phyloP scores from a whole-genome alignment of 164 flowering plant species.

The Annona cherimola region DNA sequence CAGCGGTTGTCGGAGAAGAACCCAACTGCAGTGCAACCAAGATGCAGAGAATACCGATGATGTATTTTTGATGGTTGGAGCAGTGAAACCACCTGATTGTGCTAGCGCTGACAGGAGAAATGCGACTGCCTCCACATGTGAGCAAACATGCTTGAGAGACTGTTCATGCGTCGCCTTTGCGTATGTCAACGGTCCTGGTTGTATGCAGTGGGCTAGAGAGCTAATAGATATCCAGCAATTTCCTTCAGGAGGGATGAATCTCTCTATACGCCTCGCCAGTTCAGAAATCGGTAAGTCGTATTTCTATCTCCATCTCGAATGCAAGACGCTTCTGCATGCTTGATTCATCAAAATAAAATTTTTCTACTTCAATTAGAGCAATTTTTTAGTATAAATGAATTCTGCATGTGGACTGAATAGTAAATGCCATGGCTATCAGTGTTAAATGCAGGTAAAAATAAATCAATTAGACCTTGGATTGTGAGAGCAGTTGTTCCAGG shows the following conservation, averaged over 20 bases:
- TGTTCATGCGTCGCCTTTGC: background rate
- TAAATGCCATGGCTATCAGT: too few relatives aligned
- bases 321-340: too few relatives aligned
- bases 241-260: background rate
- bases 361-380: too few relatives aligned
- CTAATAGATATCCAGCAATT: background rate
- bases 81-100: background rate
- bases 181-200: background rate
- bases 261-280: slow-evolving; percentile 9
- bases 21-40: background rate
- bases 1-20: background rate
- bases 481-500: too few relatives aligned
- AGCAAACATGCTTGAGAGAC: background rate
- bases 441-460: too few relatives aligned
- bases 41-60: background rate
- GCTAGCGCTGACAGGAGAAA: too few relatives aligned
- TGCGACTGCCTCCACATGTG: background rate
- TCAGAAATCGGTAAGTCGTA: too few relatives aligned
- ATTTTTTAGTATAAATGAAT: too few relatives aligned
- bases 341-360: too few relatives aligned
- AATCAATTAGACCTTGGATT: too few relatives aligned
- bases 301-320: too few relatives aligned
- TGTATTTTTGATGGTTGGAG: background rate
- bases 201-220: background rate
- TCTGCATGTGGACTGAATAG: too few relatives aligned